phyloP scores from a whole-genome alignment of 2,329 filamentous ascomycete genomes.

The Botrytis sinoallii region DNA sequence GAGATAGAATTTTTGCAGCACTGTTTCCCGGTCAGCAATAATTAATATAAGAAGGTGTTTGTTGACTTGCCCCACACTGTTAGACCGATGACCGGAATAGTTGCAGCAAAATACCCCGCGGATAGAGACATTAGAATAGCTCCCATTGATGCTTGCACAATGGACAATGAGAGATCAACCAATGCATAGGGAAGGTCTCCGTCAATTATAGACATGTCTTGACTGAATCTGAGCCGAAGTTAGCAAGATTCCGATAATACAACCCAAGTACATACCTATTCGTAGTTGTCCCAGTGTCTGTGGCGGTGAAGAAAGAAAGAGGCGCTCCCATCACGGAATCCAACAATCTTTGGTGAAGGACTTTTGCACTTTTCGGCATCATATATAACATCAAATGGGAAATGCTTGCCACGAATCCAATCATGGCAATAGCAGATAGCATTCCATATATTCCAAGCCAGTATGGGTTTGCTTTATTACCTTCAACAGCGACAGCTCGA shows the following conservation, averaged over 20 bases:
- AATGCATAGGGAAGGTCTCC: conserved; percentile 29
- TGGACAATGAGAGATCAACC: conserved; percentile 20
- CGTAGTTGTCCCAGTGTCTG: conserved; percentile 27
- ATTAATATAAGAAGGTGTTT: neutral
- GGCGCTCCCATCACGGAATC: conserved; percentile 45
- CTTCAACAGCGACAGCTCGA: conserved; percentile 6
- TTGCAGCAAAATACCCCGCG: conserved; percentile 42
- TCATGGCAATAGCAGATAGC: conserved; percentile 3
- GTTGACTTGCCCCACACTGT: conserved; percentile 25
- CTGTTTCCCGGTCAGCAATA: neutral
- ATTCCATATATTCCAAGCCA: conserved; percentile 15
- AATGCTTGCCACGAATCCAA: conserved; percentile 7
- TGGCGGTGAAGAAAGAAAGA: conserved; percentile 35
- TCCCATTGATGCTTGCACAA: conserved; percentile 42
- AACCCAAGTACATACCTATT: conserved; percentile 23
- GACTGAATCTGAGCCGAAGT: conserved; percentile 24
- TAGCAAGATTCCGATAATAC: neutral
- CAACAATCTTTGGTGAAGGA: conserved; percentile 48
- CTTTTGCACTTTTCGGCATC: conserved; percentile 49
- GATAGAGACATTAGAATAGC: conserved; percentile 38
- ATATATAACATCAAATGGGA: conserved; percentile 48
- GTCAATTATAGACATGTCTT: conserved; percentile 32
- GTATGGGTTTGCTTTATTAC: conserved; percentile 13
- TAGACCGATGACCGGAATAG: conserved; percentile 41
- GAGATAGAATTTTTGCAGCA: conserved; percentile 45